A percentile compares a stretch with the other conserved stretches of the same genome.
phyloP scores from a whole-genome alignment of 345 rosid species.

The Diplotaxis tenuifolia region DNA sequence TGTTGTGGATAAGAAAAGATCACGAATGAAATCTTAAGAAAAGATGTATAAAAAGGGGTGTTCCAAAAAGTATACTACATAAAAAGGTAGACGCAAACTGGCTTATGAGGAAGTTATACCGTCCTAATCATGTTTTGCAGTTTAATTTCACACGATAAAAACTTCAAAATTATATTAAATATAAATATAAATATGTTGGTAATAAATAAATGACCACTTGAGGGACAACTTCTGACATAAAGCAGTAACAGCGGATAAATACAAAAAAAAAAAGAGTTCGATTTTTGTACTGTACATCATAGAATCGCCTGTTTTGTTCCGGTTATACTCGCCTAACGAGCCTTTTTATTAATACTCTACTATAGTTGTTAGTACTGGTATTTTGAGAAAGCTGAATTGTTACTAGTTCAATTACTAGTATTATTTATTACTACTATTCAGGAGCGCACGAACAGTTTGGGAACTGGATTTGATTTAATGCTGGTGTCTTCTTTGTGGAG shows the following conservation, averaged over 20 bases:
- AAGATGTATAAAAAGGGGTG: too few relatives aligned
- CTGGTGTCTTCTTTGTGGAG: slow-evolving; percentile 5
- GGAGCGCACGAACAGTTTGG: slow-evolving; percentile 5
- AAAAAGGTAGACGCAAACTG: background rate
- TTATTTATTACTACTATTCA: background rate
- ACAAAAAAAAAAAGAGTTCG: background rate
- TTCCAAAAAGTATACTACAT: too few relatives aligned
- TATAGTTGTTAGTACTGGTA: too few relatives aligned
- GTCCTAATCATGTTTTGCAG: background rate
- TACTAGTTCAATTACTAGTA: background rate
- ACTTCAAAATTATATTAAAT: background rate
- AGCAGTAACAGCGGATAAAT: background rate
- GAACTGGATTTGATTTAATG: slow-evolving; percentile 5
- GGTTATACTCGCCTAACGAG: background rate
- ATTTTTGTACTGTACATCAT: too few relatives aligned
- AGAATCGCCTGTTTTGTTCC: background rate
- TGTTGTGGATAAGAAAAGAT: background rate
- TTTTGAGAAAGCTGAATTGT: background rate
- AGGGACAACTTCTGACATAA: background rate
- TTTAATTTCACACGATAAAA: background rate
- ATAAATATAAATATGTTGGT: background rate
- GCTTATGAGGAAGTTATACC: background rate
- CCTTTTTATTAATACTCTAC: background rate
- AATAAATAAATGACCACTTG: background rate
- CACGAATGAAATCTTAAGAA: too few relatives aligned